Conservation (phyloP, 2,329 filamentous ascomycete genomes). For the Amauroascus niger region DNA sequence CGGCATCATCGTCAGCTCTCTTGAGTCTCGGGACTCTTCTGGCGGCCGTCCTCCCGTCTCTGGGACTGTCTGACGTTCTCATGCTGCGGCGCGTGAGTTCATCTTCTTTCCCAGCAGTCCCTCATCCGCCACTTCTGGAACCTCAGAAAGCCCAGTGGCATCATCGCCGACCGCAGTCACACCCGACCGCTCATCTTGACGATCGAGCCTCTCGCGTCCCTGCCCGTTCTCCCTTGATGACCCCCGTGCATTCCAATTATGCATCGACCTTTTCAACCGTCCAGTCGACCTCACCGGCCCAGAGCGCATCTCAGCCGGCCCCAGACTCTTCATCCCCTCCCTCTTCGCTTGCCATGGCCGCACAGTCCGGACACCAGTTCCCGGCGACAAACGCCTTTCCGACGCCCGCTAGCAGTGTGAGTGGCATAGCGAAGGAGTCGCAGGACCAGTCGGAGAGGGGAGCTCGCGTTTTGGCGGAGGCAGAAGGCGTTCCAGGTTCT, state of each 20-base stretch:
- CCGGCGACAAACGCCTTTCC: conserved; percentile 37
- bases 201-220: conserved; percentile 23
- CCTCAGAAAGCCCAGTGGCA: conserved; percentile 8
- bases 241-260: conserved; percentile 42
- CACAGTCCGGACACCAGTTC: conserved; percentile 35
- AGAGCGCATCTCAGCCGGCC: conserved; percentile 35
- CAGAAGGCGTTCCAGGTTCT: conserved; percentile 17
- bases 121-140: conserved; percentile 13
- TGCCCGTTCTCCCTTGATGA: conserved; percentile 41
- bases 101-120: conserved; percentile 6
- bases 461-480: conserved; percentile 13
- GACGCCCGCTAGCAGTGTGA: conserved; percentile 39
- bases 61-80: conserved; percentile 3
- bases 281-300: conserved; percentile 37
- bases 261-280: conserved; percentile 37
- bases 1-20: conserved; percentile 12
- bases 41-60: conserved; percentile 2
- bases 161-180: conserved; percentile 8
- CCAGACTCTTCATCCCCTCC: conserved; percentile 36
- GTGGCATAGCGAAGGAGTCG: conserved; percentile 28
- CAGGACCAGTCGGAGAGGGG: conserved; percentile 17
- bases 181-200: conserved; percentile 9
- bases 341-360: conserved; percentile 36
- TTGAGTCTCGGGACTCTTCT: not conserved
- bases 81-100: conserved; percentile 10